Conservation (phyloP, 139 green algal species). For the Deuterostichococcus epilithicus region DNA sequence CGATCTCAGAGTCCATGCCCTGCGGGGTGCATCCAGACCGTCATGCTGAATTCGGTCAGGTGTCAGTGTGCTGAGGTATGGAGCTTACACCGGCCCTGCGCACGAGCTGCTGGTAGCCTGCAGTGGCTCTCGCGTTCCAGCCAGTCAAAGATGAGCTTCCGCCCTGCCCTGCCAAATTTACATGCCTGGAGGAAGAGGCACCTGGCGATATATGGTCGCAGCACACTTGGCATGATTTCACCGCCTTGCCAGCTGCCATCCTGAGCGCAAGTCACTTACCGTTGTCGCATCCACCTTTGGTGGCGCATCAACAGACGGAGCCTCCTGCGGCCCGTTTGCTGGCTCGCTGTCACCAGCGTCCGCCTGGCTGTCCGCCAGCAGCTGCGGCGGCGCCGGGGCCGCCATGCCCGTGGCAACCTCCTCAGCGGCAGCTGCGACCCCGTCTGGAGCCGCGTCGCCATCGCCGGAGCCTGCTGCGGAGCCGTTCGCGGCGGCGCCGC, state of each 20-base stretch:
- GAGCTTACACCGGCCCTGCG: not conserved
- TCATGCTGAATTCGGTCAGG: not conserved
- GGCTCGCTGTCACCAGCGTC: not conserved
- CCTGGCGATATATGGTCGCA: not conserved
- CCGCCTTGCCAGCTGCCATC: not conserved
- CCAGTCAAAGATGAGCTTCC: too few species aligned
- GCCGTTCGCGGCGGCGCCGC: not conserved
- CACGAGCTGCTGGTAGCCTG: not conserved
- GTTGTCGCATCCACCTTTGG: not conserved
- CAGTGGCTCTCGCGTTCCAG: too few species aligned
- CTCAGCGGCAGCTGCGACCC: not conserved
- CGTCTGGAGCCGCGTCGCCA: not conserved
- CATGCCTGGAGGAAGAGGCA: not conserved
- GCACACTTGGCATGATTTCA: not conserved
- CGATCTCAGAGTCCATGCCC: not conserved
- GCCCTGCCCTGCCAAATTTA: not conserved
- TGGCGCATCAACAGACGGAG: not conserved
- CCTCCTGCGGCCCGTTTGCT: not conserved
- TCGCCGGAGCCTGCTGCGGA: not conserved
- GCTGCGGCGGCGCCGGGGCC: not conserved
- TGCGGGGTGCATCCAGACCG: not conserved
- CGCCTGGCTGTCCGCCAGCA: not conserved
- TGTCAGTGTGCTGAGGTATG: not conserved
- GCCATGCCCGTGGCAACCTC: not conserved
- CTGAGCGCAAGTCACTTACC: not conserved